Base-by-base conservation (phyloP, 1,284 basidiomycete species). In the Ustilago esculenta region DNA sequence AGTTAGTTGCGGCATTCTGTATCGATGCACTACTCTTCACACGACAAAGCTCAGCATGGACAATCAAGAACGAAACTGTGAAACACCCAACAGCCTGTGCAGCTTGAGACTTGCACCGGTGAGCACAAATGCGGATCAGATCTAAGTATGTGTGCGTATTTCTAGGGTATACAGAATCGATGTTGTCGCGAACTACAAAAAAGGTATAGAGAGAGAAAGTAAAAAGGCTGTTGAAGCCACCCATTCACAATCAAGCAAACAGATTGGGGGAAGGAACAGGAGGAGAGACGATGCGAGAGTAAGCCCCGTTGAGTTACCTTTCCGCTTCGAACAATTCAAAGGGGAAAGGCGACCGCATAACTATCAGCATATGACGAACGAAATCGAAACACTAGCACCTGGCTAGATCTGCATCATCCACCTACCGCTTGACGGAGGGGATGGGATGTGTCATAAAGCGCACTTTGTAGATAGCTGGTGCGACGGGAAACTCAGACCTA, bases 271-370 rank as follows among this genome's bases (percentile, higher is more conserved):
- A 25, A 18, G 15, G 20, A 37, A 48, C 17, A 42, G 37, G 44
- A 6, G 30, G 68, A 71, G 68, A 71, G 63, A 71, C 68, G 63
- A 61, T 42, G 58, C 68, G 66, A 71, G 68, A 71, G 63, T 71
- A 71, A 71, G 68, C 68, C 68, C 68, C 68, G 68, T 71, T 71
- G 63, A 71, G 68, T 71, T 71, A 61, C 68, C 55, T 45, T 50
- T 43, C 37, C 25, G 4, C 1, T 17, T 27, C 17, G 15, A 12
- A 11, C 7, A 4, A 12, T 27, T 0, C 27, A 30, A 29, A 24
- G 18, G 18, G 23, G 15, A 42, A 44, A 54, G 56, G 68, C 61
- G 68, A 71, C 68, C 68, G 68, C 68, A 71, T 71, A 65, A 71
- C 68, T 71, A 71, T 71, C 56, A 70, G 67, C 37, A n/a, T 30